Base-by-base conservation (phyloP, 2,329 filamentous ascomycete species). In the Fulvia fulva region DNA sequence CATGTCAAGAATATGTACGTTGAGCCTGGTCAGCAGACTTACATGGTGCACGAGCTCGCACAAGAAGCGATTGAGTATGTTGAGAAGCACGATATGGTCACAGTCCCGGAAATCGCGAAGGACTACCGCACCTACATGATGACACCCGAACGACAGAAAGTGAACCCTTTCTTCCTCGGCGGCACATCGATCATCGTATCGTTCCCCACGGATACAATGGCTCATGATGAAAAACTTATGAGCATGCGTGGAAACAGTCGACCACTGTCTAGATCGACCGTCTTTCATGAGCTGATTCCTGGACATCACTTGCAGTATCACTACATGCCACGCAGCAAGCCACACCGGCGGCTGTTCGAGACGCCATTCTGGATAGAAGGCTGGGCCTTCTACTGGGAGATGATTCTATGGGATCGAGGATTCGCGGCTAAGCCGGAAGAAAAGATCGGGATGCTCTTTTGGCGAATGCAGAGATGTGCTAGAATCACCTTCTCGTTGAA, bases 301-400 rank as follows among this genome's bases (percentile, higher is more conserved):
- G 83, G 83, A 0, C 82, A 85, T 60, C 77, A 82, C 53, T 72
- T 84, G 26, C 83, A 85, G 65, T 69, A 79, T 16, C 78, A 80
- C 68, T 75, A 80, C 65, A 78, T 76, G 16, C 69, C 73, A 14
- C 76, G 83, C 6, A 68, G 77, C 58, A 76, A 75, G 19, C 75
- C 77, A 2, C 81, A 85, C 67, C 77, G 83, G 5, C 68, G 69
- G 21, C 64, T 84, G 6, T 85, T 85, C 68, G 69, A 73, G 28
- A 85, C 83, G 0, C 81, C 82, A 0, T 85, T 86, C 65, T 84
- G 78, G 72, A 78, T 83, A 37, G 83, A 86, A 68, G 83, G 83
- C 19, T 85, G 83, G 82, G 80, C 83, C 9, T 76, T 84, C 63
- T 86, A 86, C 67, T 85, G 83, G 83, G 83, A 86, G 70, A 74